phyloP scores from a whole-genome alignment of 1,139 yeast genomes.

The Yamadazyma membranifaciens region DNA sequence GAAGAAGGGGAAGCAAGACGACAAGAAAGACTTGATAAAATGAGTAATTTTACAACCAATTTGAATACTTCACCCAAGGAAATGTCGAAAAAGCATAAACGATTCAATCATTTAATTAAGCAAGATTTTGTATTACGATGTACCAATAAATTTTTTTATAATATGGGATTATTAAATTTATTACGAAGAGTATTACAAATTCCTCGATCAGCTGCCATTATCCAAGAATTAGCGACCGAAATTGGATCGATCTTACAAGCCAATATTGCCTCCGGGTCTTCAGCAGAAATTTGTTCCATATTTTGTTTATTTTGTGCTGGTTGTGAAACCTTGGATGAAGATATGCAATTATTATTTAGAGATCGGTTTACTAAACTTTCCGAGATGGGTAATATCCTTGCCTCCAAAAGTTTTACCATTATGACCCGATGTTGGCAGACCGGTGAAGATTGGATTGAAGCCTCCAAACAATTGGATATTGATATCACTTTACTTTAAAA shows the following conservation, averaged over 20 bases:
- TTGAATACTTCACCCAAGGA: conserved; percentile 2
- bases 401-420: conserved; percentile 45
- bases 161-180: conserved; percentile 55
- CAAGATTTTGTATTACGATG: conserved; percentile 45
- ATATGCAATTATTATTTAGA: conserved; percentile 32
- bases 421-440: conserved; percentile 59
- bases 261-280: conserved; percentile 42
- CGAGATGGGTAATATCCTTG: conserved; percentile 49
- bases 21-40: conserved; percentile 29
- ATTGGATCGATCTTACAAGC: conserved; percentile 34
- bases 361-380: conserved; percentile 38
- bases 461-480: conserved; percentile 42
- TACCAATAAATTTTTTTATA: conserved; percentile 54
- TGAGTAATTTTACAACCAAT: conserved; percentile 8
- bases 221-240: conserved; percentile 47
- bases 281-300: conserved; percentile 56
- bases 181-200: conserved; percentile 54
- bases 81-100: conserved; percentile 7
- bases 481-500: conserved; percentile 39
- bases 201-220: conserved; percentile 43
- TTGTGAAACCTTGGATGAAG: conserved; percentile 48
- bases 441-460: conserved; percentile 56
- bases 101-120: conserved; percentile 19
- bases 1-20: conserved; percentile 36
- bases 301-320: conserved; percentile 60